Percentiles rank a stretch among this genome's conserved stretches.
phyloP scores from a whole-genome alignment of 176 grass and related monocot genomes.

The Calamus simplicifolius region DNA sequence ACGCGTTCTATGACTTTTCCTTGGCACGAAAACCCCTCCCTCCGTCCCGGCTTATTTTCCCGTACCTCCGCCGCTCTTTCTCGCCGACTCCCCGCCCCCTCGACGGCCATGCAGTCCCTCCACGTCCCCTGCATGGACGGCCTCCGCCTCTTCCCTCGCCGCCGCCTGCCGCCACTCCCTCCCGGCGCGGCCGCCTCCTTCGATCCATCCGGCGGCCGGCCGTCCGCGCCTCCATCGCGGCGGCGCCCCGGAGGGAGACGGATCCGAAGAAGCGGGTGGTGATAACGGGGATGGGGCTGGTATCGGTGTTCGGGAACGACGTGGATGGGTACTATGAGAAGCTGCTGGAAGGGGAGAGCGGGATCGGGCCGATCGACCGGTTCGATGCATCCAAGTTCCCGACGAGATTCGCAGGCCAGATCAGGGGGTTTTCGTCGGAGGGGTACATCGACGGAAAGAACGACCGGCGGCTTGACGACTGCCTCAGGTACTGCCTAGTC shows the following conservation, averaged over 20 bases:
- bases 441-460: slow-evolving; percentile 83
- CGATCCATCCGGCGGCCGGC: not conserved
- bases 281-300: slow-evolving; percentile 86
- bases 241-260: slow-evolving; percentile 46
- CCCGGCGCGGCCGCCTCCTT: not conserved
- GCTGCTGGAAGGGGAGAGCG: slow-evolving; percentile 78
- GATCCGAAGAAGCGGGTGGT: slow-evolving; percentile 91
- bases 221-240: slow-evolving; percentile 28
- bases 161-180: slow-evolving; percentile 5
- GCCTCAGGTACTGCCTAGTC: slow-evolving; percentile 84
- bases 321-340: slow-evolving; percentile 72
- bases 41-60: slow-evolving; percentile 7
- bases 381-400: slow-evolving; percentile 84
- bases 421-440: slow-evolving; percentile 79
- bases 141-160: slow-evolving; percentile 3
- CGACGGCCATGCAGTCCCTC: slow-evolving; percentile 52
- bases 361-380: slow-evolving; percentile 65
- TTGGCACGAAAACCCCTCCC: not conserved
- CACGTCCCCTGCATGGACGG: slow-evolving; percentile 34
- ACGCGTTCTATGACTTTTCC: not conserved
- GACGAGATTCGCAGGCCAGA: slow-evolving; percentile 86
- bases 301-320: slow-evolving; percentile 83
- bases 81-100: not conserved
- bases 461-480: slow-evolving; percentile 69
- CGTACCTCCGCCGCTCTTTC: not conserved